A percentile compares a stretch with the other conserved stretches of the same genome.
These are phyloP conservation scores for Penicillium canescens DNA, from an alignment of 495 filamentous ascomycete genomes.

Conservation along the genomic window DNA sequence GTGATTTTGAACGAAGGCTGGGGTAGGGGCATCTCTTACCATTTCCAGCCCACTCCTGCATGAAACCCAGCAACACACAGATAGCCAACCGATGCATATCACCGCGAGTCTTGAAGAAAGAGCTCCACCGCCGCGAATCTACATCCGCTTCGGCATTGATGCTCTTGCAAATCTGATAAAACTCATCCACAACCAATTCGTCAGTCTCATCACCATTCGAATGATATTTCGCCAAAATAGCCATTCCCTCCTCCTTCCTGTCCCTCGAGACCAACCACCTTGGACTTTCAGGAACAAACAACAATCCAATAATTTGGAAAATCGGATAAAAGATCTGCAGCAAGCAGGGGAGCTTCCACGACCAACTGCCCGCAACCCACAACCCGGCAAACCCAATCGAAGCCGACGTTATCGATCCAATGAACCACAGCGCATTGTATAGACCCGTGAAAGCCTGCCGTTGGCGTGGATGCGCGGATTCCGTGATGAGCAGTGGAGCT, in stretches of 20 bases:
- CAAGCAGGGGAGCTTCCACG: slow-evolving; percentile 27
- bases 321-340: slow-evolving; percentile 23
- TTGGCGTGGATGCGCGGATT: slow-evolving; percentile 25
- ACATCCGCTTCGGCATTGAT: slow-evolving; percentile 42
- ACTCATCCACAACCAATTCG: slow-evolving; percentile 31
- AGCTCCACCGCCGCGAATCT: slow-evolving; percentile 23
- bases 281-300: slow-evolving; percentile 25
- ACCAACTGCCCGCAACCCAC: slow-evolving; percentile 19
- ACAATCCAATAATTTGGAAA: slow-evolving; percentile 17
- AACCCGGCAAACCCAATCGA: slow-evolving; percentile 20
- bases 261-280: slow-evolving; percentile 46
- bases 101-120: slow-evolving; percentile 62
- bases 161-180: slow-evolving; percentile 47
- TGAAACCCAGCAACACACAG: slow-evolving; percentile 56
- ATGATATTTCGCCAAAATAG: slow-evolving; percentile 39
- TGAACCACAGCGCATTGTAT: slow-evolving; percentile 30
- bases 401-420: slow-evolving; percentile 27
- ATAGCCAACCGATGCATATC: slow-evolving; percentile 63
- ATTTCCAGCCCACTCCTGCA: slow-evolving; percentile 69
- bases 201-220: slow-evolving; percentile 27
- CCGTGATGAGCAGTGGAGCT: slow-evolving; percentile 26
- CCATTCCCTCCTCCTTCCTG: slow-evolving; percentile 38
- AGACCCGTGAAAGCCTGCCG: slow-evolving; percentile 23
- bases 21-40: slow-evolving; percentile 26
- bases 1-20: not conserved